Percentiles rank a stretch among this genome's conserved stretches.
Evolutionary conservation across 176 grass and related monocot genomes (phyloP).

Genomic region (Musa acuminata): DNA sequence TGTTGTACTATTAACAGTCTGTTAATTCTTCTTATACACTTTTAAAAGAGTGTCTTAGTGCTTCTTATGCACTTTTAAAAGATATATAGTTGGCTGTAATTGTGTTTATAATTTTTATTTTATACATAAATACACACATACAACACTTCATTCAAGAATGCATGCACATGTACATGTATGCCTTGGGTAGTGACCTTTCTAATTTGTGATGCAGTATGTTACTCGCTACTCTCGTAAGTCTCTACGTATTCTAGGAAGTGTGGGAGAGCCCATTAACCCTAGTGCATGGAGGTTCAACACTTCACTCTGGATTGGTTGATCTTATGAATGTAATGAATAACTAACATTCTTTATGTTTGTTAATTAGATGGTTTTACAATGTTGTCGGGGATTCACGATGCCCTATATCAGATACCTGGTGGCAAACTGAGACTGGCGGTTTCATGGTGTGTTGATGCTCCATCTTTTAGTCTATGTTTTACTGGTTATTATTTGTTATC

Average conservation of each 20-base stretch:
- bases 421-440: slow-evolving; percentile 98
- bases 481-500: neutral
- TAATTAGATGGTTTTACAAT: slow-evolving; percentile 76
- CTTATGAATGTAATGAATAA: neutral
- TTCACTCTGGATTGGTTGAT: neutral
- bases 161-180: neutral
- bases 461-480: neutral
- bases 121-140: neutral
- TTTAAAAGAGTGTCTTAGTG: neutral
- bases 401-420: slow-evolving; percentile 96
- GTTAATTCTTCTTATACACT: no score
- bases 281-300: slow-evolving; percentile 74
- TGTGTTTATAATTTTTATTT: neutral
- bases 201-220: slow-evolving; percentile 42
- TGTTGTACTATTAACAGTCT: neutral
- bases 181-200: neutral
- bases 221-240: slow-evolving; percentile 83
- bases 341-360: neutral
- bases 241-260: slow-evolving; percentile 94
- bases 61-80: neutral
- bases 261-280: slow-evolving; percentile 90
- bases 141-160: no score
- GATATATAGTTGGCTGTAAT: neutral
- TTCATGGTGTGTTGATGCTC: slow-evolving; percentile 56
- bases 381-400: slow-evolving; percentile 68